Evolutionary conservation across 1,284 basidiomycete species (phyloP).

Genomic region (Mrakiaceae sp.): DNA sequence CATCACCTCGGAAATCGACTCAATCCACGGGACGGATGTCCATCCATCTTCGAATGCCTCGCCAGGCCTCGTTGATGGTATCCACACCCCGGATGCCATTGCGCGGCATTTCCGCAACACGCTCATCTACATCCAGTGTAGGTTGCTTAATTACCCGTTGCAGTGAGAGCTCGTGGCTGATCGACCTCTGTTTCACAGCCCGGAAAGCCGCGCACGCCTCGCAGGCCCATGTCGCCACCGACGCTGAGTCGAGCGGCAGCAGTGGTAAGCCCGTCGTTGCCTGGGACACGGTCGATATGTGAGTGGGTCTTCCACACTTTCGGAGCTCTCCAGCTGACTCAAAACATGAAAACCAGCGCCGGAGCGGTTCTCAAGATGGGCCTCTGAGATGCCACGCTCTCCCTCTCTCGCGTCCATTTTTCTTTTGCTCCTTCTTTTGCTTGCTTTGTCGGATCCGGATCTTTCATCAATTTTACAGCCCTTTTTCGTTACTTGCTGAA

Average conservation of each 20-base stretch:
- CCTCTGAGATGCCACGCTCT: background rate
- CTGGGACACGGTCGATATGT: constrained; percentile 16
- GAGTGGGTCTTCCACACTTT: no score
- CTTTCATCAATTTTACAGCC: no score
- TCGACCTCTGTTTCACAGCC: background rate
- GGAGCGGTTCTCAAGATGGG: constrained; percentile 16
- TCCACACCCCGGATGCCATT: constrained; percentile 84
- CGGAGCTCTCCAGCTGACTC: no score
- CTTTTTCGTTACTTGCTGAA: no score
- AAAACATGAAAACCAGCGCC: background rate
- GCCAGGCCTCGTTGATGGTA: constrained; percentile 74
- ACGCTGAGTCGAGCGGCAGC: background rate
- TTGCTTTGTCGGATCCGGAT: no score
- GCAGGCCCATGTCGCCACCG: background rate
- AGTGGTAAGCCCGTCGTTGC: background rate
- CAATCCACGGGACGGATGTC: constrained; percentile 67
- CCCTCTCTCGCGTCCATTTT: background rate
- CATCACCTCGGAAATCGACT: constrained; percentile 81
- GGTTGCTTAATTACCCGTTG: background rate
- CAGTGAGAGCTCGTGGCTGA: background rate
- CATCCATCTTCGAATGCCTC: constrained; percentile 69
- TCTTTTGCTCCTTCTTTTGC: background rate
- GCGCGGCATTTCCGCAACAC: constrained; percentile 77
- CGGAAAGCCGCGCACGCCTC: constrained; percentile 7
- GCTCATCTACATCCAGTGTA: constrained; percentile 56